Evolutionary conservation across 257 asterid species (phyloP).

Genomic region (Plectranthus barbatus): DNA sequence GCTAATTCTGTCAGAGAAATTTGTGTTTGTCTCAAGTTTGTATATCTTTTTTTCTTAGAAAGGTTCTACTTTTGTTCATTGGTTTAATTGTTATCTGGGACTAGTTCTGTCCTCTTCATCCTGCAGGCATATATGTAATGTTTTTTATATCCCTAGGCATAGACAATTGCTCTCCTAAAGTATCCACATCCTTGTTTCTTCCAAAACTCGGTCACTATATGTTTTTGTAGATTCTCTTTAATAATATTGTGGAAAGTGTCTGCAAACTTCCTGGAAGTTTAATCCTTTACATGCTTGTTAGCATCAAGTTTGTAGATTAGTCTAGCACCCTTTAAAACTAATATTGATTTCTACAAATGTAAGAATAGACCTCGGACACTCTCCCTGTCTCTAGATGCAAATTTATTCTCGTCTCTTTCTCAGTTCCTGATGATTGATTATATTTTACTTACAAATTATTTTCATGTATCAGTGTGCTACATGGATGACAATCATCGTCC

Average conservation of each 20-base stretch:
- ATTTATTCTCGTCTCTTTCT: not conserved
- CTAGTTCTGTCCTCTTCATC: not conserved
- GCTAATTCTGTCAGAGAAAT: not conserved
- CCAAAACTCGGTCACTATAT: not conserved
- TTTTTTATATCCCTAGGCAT: not conserved
- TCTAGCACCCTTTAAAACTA: not conserved
- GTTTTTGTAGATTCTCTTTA: not conserved
- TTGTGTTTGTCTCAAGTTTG: not conserved
- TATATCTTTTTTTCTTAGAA: not conserved
- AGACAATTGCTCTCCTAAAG: not conserved
- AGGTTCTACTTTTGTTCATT: not conserved
- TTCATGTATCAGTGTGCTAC: constrained; percentile 75
- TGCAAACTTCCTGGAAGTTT: not conserved
- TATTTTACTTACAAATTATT: constrained; percentile 14
- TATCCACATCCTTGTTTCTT: not conserved
- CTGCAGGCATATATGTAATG: not conserved
- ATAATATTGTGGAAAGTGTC: not conserved
- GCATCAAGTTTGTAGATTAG: not conserved
- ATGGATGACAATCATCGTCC: constrained; percentile 97
- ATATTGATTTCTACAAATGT: not conserved
- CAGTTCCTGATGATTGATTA: constrained; percentile 3
- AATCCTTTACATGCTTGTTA: not conserved
- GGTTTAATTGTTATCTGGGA: too few relatives aligned
- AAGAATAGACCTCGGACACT: not conserved
- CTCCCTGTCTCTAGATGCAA: not conserved